phyloP scores from a whole-genome alignment of 2,329 filamentous ascomycete genomes.

The Xylogone sp. region DNA sequence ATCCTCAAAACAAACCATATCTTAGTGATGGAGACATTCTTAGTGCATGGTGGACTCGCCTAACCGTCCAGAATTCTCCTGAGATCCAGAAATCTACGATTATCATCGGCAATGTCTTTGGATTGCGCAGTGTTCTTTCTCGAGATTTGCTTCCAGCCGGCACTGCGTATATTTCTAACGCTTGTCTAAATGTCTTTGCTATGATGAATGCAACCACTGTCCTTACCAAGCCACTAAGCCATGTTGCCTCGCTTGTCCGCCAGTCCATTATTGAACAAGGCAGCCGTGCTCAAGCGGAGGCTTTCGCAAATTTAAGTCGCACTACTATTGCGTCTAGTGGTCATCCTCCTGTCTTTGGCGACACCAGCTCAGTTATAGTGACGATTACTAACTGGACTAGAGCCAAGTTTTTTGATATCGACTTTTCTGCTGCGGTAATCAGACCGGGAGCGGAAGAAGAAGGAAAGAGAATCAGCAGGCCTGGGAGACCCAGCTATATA shows the following conservation, averaged over 20 bases:
- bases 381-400: slow-evolving; percentile 36
- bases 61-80: slow-evolving; percentile 7
- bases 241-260: too few species aligned
- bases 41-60: slow-evolving; percentile 35
- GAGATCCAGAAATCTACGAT: neutral
- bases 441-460: neutral
- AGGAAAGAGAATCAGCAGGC: neutral
- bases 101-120: too few species aligned
- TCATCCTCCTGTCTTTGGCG: slow-evolving; percentile 28
- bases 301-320: slow-evolving; percentile 29
- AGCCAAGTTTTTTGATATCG: slow-evolving; percentile 30
- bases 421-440: slow-evolving; percentile 30
- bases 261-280: too few species aligned
- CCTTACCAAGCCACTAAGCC: too few species aligned
- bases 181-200: too few species aligned
- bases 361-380: slow-evolving; percentile 29
- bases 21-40: slow-evolving; percentile 45
- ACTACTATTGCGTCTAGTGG: slow-evolving; percentile 24
- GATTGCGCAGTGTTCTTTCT: too few species aligned
- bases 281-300: neutral
- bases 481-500: slow-evolving; percentile 10
- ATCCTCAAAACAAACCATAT: slow-evolving; percentile 29
- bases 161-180: too few species aligned
- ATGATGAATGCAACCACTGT: too few species aligned
- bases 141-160: too few species aligned